Percentiles rank a stretch among this genome's conserved stretches.
Conservation (phyloP, 2,329 filamentous ascomycete genomes). For the Phaeoacremonium minimum region DNA sequence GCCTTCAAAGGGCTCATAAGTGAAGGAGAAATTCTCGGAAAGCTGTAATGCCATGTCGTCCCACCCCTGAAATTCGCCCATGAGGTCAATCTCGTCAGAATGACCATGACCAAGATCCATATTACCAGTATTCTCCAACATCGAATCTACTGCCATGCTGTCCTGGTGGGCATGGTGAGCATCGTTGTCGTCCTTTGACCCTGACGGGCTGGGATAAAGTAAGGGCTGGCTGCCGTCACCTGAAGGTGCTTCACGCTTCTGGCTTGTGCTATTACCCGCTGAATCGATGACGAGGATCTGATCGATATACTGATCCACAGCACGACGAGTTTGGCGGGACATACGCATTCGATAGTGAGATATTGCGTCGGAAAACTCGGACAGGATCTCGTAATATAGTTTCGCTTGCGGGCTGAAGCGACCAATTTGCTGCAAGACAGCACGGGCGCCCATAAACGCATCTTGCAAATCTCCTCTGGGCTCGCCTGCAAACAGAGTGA, state of each 20-base stretch:
- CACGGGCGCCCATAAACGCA: slow-evolving; percentile 8
- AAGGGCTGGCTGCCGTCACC: background rate
- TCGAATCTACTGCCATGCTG: too few relatives aligned
- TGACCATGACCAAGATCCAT: background rate
- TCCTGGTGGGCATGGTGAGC: background rate
- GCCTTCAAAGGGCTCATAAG: background rate
- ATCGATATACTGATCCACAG: background rate
- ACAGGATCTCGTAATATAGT: slow-evolving; percentile 13
- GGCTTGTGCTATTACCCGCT: background rate
- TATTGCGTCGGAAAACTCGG: slow-evolving; percentile 12
- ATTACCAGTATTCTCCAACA: too few relatives aligned
- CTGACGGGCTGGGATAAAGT: background rate
- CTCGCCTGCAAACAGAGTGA: slow-evolving; percentile 10
- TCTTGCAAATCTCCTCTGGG: slow-evolving; percentile 8
- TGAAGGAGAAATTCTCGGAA: background rate
- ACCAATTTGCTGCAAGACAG: slow-evolving; percentile 2
- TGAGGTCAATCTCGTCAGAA: background rate
- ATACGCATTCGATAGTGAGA: slow-evolving; percentile 5
- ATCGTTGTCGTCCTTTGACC: background rate
- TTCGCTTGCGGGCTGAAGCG: slow-evolving; percentile 12
- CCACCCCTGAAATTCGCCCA: background rate
- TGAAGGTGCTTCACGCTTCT: background rate
- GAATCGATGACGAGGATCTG: background rate
- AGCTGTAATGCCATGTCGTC: background rate
- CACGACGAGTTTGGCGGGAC: background rate